phyloP scores from a whole-genome alignment of 2,329 filamentous ascomycete species.

The Cadophora sp. region DNA sequence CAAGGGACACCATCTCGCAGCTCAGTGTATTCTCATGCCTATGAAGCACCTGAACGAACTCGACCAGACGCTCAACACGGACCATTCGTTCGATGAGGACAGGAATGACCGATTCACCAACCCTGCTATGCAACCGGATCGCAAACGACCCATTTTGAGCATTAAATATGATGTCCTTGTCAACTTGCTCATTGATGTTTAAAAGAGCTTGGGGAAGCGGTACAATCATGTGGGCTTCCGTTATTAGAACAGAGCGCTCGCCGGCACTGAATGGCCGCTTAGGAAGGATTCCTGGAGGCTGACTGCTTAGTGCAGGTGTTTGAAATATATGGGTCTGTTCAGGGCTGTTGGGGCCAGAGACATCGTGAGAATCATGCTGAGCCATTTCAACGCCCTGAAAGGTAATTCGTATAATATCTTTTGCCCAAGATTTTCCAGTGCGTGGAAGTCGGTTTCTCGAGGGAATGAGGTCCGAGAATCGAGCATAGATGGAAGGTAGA shows the following conservation, averaged over 20 bases:
- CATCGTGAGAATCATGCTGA: neutral
- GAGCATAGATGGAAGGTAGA: constrained; percentile 41
- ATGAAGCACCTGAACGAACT: constrained; percentile 71
- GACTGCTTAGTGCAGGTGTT: constrained; percentile 5
- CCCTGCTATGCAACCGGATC: constrained; percentile 41
- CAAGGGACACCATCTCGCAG: constrained; percentile 65
- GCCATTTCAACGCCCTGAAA: constrained; percentile 51
- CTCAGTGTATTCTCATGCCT: constrained; percentile 60
- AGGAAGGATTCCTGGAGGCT: neutral
- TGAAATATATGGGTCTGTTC: constrained; percentile 13
- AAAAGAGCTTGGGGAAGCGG: constrained; percentile 37
- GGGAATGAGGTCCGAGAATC: constrained; percentile 41
- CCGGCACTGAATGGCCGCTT: constrained; percentile 7
- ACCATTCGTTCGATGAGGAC: constrained; percentile 46
- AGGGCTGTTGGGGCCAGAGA: neutral
- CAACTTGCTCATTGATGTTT: constrained; percentile 42
- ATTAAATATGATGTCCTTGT: constrained; percentile 45
- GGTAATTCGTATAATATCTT: constrained; percentile 63
- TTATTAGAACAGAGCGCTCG: constrained; percentile 42
- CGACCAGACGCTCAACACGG: constrained; percentile 73
- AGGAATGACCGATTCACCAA: constrained; percentile 43
- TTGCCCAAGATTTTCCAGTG: constrained; percentile 57
- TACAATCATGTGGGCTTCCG: constrained; percentile 43
- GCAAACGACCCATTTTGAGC: constrained; percentile 41
- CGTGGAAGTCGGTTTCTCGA: constrained; percentile 34